Conservation (phyloP, 169 alveolate genomes). For the Blepharisma undulans region DNA sequence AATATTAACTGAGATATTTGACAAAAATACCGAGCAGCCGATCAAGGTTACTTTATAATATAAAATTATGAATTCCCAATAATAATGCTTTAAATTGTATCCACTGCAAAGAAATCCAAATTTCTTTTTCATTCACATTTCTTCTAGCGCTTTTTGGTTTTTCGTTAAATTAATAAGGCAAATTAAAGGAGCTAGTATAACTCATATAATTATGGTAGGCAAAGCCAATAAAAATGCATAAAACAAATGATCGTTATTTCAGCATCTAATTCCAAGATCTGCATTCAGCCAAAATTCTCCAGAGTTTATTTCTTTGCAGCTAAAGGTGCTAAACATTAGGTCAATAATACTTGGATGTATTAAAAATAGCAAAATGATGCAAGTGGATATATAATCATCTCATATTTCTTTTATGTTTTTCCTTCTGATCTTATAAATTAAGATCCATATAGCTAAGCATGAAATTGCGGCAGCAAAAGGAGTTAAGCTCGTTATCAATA, state of each 20-base stretch:
- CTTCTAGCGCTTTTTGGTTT: conserved; percentile 25
- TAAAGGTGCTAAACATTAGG: conserved; percentile 39
- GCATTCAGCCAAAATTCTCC: conserved; percentile 43
- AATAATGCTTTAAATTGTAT: conserved; percentile 32
- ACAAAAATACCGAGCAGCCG: conserved; percentile 34
- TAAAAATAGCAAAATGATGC: conserved; percentile 49
- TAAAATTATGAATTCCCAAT: conserved; percentile 55
- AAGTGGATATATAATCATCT: conserved; percentile 18
- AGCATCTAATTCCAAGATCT: conserved; percentile 34
- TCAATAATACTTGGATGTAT: conserved; percentile 54
- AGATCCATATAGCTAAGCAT: neutral
- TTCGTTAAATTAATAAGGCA: conserved; percentile 27
- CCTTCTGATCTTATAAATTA: neutral
- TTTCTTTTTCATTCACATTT: neutral
- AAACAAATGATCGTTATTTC: conserved; percentile 16
- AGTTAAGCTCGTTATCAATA: neutral
- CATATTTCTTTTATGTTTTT: neutral
- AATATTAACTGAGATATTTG: neutral
- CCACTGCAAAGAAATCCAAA: conserved; percentile 58
- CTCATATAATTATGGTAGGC: conserved; percentile 57
- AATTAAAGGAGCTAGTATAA: conserved; percentile 53
- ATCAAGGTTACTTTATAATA: conserved; percentile 47
- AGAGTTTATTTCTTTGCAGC: conserved; percentile 44
- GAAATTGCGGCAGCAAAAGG: neutral
- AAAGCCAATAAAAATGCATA: conserved; percentile 49